Percentiles rank a stretch among this genome's conserved stretches.
Conservation (phyloP, 2,329 filamentous ascomycete species). For the Helotiales sp. region DNA sequence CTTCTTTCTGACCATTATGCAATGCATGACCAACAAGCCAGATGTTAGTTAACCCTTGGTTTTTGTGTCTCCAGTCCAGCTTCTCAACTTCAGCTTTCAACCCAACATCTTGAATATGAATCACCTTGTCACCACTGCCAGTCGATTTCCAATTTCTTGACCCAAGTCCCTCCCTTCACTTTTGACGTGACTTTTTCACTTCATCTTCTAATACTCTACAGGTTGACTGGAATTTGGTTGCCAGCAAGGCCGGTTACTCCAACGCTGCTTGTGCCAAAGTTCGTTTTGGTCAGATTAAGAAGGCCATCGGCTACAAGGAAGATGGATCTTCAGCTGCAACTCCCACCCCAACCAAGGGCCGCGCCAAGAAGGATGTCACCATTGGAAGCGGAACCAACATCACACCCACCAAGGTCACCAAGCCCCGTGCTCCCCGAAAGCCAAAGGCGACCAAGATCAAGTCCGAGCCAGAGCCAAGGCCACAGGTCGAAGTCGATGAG, state of each 20-base stretch:
- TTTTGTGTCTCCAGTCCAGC: background rate
- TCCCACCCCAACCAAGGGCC: background rate
- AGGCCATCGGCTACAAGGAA: constrained; percentile 46
- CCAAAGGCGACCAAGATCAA: constrained; percentile 11
- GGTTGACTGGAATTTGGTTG: constrained; percentile 54
- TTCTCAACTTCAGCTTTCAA: background rate
- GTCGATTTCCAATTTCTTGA: too few relatives aligned
- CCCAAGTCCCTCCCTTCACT: background rate
- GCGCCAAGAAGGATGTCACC: constrained; percentile 10
- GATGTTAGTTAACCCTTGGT: constrained; percentile 28
- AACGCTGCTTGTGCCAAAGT: constrained; percentile 52
- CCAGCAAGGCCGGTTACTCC: constrained; percentile 50
- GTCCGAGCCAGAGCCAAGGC: background rate
- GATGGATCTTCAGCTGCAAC: background rate
- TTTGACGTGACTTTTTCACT: background rate
- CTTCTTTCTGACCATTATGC: constrained; percentile 31
- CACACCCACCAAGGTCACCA: constrained; percentile 22
- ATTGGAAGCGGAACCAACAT: constrained; percentile 24
- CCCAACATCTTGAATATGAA: too few relatives aligned
- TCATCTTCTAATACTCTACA: constrained; percentile 9
- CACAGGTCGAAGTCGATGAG: background rate
- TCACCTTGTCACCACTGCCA: too few relatives aligned
- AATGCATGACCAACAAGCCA: constrained; percentile 26
- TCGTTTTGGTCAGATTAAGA: constrained; percentile 57
- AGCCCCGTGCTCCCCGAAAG: constrained; percentile 13